Evolutionary conservation across 2,329 filamentous ascomycete genomes (phyloP).

Genomic region (Alternaria sp.): DNA sequence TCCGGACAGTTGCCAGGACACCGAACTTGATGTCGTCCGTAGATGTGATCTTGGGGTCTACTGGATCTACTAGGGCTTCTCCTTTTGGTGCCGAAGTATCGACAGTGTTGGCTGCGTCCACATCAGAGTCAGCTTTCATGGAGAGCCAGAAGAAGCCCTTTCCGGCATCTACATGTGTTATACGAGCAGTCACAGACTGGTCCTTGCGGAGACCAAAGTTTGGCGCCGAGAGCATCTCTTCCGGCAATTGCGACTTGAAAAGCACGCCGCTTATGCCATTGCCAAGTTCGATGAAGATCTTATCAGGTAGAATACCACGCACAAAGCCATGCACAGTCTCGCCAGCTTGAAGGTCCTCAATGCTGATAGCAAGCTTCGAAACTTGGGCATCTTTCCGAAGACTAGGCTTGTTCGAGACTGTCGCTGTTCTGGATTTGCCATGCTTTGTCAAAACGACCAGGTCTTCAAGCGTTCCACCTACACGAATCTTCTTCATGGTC

Average conservation of each 20-base stretch:
- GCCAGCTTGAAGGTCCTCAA: slow-evolving; percentile 76
- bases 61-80: slow-evolving; percentile 62
- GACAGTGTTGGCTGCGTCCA: slow-evolving; percentile 45
- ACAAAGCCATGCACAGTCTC: slow-evolving; percentile 79
- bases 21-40: slow-evolving; percentile 79
- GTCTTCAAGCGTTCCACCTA: slow-evolving; percentile 82
- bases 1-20: slow-evolving; percentile 75
- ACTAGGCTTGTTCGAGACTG: slow-evolving; percentile 82
- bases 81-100: slow-evolving; percentile 42
- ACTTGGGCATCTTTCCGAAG: slow-evolving; percentile 78
- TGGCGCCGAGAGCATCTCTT: slow-evolving; percentile 71
- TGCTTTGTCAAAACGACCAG: slow-evolving; percentile 89
- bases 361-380: slow-evolving; percentile 73
- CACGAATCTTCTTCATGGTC: slow-evolving; percentile 79
- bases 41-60: slow-evolving; percentile 70
- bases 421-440: slow-evolving; percentile 76
- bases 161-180: slow-evolving; percentile 75
- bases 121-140: slow-evolving; percentile 61
- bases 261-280: slow-evolving; percentile 79
- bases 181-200: slow-evolving; percentile 76
- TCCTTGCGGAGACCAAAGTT: slow-evolving; percentile 81
- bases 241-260: slow-evolving; percentile 77
- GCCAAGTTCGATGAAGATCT: slow-evolving; percentile 88
- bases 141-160: slow-evolving; percentile 74
- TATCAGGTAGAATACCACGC: slow-evolving; percentile 80